Percentiles rank a stretch among this genome's conserved stretches.
Evolutionary conservation across 176 grass and related monocot species (phyloP).

Genomic region (Oryza glumipatula): DNA sequence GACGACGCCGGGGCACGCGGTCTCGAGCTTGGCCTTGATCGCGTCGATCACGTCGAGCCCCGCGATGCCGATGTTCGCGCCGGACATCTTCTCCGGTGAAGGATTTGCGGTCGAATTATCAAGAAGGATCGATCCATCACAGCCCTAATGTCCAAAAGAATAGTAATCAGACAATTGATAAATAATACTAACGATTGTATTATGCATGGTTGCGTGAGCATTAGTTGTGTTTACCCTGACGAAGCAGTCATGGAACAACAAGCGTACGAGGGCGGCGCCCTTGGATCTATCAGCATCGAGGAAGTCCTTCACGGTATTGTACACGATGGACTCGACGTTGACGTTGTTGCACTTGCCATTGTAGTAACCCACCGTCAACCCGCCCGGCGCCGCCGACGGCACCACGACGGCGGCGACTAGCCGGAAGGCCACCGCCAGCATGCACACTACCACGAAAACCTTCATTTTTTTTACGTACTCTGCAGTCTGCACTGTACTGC

Average conservation of each 20-base stretch:
- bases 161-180: too few relatives aligned
- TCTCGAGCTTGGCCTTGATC: neutral
- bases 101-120: neutral
- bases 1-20: neutral
- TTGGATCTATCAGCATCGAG: neutral
- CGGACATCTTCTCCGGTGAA: neutral
- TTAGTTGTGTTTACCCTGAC: constrained; percentile 41
- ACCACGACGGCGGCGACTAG: neutral
- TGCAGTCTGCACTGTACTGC: neutral
- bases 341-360: neutral
- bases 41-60: neutral
- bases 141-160: neutral
- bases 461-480: neutral
- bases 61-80: constrained; percentile 8
- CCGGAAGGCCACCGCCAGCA: neutral
- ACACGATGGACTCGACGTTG: neutral
- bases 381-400: neutral
- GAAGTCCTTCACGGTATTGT: neutral
- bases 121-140: constrained; percentile 21
- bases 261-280: neutral
- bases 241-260: constrained; percentile 74
- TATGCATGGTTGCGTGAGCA: neutral
- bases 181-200: too few relatives aligned
- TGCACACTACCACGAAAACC: neutral
- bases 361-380: neutral